Conservation (phyloP, 2,329 filamentous ascomycete genomes). For the Ceratocystis cacaofunesta region DNA sequence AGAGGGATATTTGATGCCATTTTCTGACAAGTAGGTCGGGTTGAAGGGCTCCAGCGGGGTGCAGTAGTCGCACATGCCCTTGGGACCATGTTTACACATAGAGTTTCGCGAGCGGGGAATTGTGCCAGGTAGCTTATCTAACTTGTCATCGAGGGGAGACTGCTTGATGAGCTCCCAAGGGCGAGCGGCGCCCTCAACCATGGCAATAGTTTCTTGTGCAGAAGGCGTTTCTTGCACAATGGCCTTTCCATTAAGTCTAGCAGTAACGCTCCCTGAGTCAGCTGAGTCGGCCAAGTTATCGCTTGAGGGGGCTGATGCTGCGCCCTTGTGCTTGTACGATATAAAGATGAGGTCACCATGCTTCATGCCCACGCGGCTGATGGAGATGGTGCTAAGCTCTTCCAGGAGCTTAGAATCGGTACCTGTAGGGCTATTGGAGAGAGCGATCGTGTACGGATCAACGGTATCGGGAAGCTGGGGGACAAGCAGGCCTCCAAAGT, state of each 20-base stretch:
- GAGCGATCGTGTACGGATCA: slow-evolving; percentile 42
- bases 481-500: slow-evolving; percentile 42
- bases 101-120: slow-evolving; percentile 64
- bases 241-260: slow-evolving; percentile 64
- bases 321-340: slow-evolving; percentile 47
- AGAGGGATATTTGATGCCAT: slow-evolving; percentile 97
- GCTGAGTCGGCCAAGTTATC: neutral
- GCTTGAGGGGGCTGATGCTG: slow-evolving; percentile 22
- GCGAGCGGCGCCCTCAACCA: slow-evolving; percentile 39
- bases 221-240: slow-evolving; percentile 54
- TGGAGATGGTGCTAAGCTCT: slow-evolving; percentile 41
- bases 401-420: slow-evolving; percentile 43
- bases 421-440: slow-evolving; percentile 46
- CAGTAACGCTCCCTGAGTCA: slow-evolving; percentile 31
- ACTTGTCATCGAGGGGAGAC: slow-evolving; percentile 67
- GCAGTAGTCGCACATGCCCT: slow-evolving; percentile 99
- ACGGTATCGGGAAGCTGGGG: slow-evolving; percentile 46
- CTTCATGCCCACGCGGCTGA: slow-evolving; percentile 47
- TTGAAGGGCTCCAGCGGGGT: slow-evolving; percentile 94
- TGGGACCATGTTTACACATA: slow-evolving; percentile 91
- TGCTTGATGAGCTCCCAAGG: slow-evolving; percentile 81
- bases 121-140: slow-evolving; percentile 84
- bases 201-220: slow-evolving; percentile 48
- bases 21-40: slow-evolving; percentile 72
- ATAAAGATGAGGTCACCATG: slow-evolving; percentile 89